These are phyloP conservation scores for Globisporangium mamillatum DNA, from an alignment of 352 stramenopile species.

Conservation along the genomic window DNA sequence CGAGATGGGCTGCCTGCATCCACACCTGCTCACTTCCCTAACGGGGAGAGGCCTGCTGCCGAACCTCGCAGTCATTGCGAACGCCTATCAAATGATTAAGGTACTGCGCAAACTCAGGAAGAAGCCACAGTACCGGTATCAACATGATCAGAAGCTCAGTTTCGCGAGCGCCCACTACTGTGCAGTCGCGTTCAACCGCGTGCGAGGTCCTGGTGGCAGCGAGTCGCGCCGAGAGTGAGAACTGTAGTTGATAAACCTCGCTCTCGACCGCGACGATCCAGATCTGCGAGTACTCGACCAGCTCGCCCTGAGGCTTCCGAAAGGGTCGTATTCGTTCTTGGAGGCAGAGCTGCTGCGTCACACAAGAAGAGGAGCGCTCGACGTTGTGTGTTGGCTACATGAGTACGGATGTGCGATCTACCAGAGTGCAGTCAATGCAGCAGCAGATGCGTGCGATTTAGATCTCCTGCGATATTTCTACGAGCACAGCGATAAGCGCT, in stretches of 20 bases:
- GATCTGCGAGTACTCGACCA: neutral
- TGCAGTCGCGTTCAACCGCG: neutral
- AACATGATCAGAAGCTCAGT: neutral
- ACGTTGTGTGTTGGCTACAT: neutral
- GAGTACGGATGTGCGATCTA: neutral
- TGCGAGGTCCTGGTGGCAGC: neutral
- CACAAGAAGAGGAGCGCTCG: neutral
- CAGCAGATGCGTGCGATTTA: neutral
- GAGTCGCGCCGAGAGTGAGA: neutral
- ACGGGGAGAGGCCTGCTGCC: neutral
- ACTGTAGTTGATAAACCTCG: neutral
- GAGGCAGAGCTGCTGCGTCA: neutral
- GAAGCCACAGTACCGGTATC: neutral
- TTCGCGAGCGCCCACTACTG: neutral
- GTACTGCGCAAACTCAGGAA: neutral
- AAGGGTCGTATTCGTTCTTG: neutral
- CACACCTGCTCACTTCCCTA: neutral
- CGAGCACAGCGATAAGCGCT: neutral
- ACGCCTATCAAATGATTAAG: neutral
- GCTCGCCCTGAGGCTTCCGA: neutral
- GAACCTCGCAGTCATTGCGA: neutral
- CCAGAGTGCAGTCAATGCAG: neutral
- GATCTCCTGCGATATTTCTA: neutral
- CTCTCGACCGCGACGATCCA: neutral
- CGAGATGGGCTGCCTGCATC: neutral